Conservation (phyloP, 2,329 filamentous ascomycete species). For the Pyrenophora seminiperda region DNA sequence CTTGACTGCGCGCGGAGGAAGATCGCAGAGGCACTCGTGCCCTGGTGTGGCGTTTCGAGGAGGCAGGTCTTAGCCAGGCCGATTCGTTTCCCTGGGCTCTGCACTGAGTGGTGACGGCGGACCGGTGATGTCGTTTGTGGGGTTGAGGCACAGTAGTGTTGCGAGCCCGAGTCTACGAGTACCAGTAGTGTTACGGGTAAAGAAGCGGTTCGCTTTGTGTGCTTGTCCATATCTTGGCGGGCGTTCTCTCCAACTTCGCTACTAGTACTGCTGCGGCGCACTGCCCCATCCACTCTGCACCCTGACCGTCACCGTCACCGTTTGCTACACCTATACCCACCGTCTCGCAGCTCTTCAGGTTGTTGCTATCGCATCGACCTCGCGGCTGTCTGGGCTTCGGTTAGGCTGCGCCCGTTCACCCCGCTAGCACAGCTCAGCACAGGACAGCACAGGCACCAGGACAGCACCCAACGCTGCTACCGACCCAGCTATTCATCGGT, state of each 20-base stretch:
- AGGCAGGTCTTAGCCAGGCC: not conserved
- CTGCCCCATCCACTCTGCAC: not conserved
- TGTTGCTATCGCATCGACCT: conserved; percentile 10
- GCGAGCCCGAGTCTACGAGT: not conserved
- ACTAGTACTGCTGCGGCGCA: conserved; percentile 8
- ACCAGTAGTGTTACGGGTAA: not conserved
- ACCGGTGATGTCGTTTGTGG: conserved; percentile 16
- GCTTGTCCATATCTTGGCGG: conserved; percentile 14
- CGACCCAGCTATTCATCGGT: conserved; percentile 34
- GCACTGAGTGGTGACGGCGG: conserved; percentile 8
- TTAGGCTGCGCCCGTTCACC: conserved; percentile 17
- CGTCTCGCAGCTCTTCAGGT: not conserved
- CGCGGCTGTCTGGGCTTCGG: conserved; percentile 18
- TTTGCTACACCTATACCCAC: not conserved
- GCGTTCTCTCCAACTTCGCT: conserved; percentile 13
- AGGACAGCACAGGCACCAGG: too few species aligned
- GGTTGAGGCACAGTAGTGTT: conserved; percentile 6
- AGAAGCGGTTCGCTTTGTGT: conserved; percentile 5
- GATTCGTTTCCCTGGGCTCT: conserved; percentile 1
- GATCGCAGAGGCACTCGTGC: not conserved
- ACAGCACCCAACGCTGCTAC: conserved; percentile 26
- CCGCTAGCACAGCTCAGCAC: conserved; percentile 32
- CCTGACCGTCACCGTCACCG: conserved; percentile 4
- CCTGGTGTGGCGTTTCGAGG: conserved; percentile 1
- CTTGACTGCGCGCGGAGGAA: not conserved